A percentile compares a stretch with the other conserved stretches of the same genome.
Conservation (phyloP, 192 early-diverging fungal genomes). For the Coemansia aciculifera region DNA sequence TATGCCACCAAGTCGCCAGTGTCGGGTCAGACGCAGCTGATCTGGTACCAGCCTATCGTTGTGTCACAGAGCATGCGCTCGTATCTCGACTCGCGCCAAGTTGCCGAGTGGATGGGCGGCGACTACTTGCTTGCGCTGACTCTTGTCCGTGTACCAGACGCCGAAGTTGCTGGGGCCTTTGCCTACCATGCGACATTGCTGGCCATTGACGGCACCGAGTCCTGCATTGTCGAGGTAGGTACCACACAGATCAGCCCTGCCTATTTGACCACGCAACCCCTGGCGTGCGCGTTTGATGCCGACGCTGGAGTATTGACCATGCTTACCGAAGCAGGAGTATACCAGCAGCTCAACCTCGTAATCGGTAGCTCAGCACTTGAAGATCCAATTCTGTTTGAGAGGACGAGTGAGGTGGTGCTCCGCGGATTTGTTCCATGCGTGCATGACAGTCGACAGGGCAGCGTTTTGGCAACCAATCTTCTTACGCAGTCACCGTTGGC, state of each 20-base stretch:
- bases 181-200: conserved; percentile 33
- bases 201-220: conserved; percentile 30
- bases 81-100: conserved; percentile 53
- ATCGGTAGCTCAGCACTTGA: conserved; percentile 48
- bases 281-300: conserved; percentile 50
- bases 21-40: conserved; percentile 9
- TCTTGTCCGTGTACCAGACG: conserved; percentile 17
- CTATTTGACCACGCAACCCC: conserved; percentile 32
- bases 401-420: conserved; percentile 34
- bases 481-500: conserved; percentile 42
- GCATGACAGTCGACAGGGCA: conserved; percentile 5
- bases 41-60: conserved; percentile 52
- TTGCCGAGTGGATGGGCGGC: conserved; percentile 46
- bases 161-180: conserved; percentile 15
- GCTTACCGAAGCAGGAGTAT: conserved; percentile 41
- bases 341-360: conserved; percentile 30
- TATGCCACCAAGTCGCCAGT: conserved; percentile 14
- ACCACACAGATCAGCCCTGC: conserved; percentile 45
- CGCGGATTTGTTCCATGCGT: conserved; percentile 51
- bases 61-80: conserved; percentile 54
- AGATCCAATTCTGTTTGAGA: conserved; percentile 41
- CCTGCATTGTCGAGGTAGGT: conserved; percentile 38
- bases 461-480: conserved; percentile 17
- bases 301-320: conserved; percentile 43
- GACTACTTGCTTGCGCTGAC: conserved; percentile 33